Base-by-base conservation (phyloP, 2,329 filamentous ascomycete genomes). In the Stenocarpella maydis region DNA sequence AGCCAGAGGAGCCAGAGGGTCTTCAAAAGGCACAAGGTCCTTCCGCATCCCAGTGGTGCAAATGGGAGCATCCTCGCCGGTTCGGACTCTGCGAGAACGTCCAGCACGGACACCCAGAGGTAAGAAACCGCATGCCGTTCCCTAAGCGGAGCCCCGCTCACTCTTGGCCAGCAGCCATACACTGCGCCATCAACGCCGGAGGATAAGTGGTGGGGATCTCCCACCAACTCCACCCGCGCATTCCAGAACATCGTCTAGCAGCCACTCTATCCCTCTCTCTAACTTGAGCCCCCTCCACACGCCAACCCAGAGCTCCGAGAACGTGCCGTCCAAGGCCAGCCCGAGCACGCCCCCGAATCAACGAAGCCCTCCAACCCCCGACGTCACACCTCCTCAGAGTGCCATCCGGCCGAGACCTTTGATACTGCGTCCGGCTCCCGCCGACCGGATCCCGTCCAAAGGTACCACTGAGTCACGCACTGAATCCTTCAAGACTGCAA, bases 401-500 rank as follows among this genome's bases (percentile, higher is more conserved):
- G 75, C 77, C 24, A 67, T 15, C 43, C 54, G 67, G 58, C 78
- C 78, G 45, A 83, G 82, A 69, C 79, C 83, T 19, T 82, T 81
- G 75, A 76, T 80, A 65, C 76, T 82, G 54, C 85, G 86, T 39
- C 85, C 86, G 21, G 77, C 78, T 21, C 75, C 83, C 53, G 80
- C 79, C 71, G 85, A 89, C 72, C 84, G 86, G 41, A 78, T 81
- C 47, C 78, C 79, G 26, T 87, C 86, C 39, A 87, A 86, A 71
- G 79, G 84, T 12, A 90, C 85, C 8, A 84, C 83, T 1, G 90
- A 88, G 65, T 89, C 87, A n/a, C 86, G 86, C 47, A 85, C 89
- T 26, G 90, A 91, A 65, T 94, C 92, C 1, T 94, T 93, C 75
- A 89, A 82, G 73, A 94, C 92, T 2, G 92, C 92, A 5, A 85